Evolutionary conservation across 2,329 filamentous ascomycete genomes (phyloP).

Genomic region (Colletotrichum sp.): DNA sequence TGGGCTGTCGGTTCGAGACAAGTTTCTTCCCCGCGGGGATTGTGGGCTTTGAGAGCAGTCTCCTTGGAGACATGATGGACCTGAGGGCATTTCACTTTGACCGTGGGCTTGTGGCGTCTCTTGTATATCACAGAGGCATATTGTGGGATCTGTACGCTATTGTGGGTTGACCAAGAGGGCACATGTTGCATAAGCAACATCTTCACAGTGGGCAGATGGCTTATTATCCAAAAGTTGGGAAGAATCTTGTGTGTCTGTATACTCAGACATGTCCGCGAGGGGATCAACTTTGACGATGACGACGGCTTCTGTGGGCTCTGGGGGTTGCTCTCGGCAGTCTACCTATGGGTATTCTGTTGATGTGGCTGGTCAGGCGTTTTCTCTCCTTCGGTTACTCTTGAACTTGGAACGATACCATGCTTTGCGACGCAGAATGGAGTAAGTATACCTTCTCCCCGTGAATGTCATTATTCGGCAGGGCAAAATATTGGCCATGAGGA

Average conservation of each 20-base stretch:
- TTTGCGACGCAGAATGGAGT: conserved; percentile 17
- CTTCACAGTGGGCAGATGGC: conserved; percentile 26
- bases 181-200: conserved; percentile 25
- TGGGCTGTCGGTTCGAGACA: conserved; percentile 62
- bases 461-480: conserved; percentile 14
- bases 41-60: conserved; percentile 61
- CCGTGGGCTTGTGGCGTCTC: conserved; percentile 34
- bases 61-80: conserved; percentile 54
- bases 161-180: conserved; percentile 33
- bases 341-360: background rate
- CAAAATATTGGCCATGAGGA: background rate
- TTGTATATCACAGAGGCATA: conserved; percentile 4
- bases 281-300: conserved; percentile 35
- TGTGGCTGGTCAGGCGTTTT: conserved; percentile 21
- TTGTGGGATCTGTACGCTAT: conserved; percentile 21
- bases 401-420: conserved; percentile 20
- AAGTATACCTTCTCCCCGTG: conserved; percentile 23
- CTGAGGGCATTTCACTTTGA: conserved; percentile 55
- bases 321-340: conserved; percentile 15
- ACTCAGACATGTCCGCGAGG: conserved; percentile 27
- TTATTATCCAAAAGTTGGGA: conserved; percentile 31
- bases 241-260: conserved; percentile 31
- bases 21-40: conserved; percentile 37
- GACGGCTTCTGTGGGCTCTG: conserved; percentile 34
- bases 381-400: conserved; percentile 15